Conservation (phyloP, 106 monocot species). For the Xerophyta viscosa region DNA sequence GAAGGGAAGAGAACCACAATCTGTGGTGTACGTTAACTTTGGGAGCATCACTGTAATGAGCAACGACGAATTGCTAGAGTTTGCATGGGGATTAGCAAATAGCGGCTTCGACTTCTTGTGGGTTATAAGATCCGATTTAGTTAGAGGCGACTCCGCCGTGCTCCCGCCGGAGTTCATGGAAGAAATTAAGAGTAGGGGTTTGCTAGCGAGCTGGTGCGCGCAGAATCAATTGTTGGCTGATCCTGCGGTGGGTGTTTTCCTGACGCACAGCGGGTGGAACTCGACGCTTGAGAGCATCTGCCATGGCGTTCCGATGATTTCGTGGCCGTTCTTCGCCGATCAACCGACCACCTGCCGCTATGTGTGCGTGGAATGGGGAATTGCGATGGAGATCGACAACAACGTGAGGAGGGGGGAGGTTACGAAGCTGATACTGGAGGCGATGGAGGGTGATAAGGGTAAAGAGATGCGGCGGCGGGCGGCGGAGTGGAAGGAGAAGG, state of each 20-base stretch:
- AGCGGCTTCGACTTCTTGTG: slow-evolving; percentile 17
- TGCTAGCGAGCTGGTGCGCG: slow-evolving; percentile 19
- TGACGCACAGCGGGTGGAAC: slow-evolving; percentile 31
- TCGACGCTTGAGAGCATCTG: slow-evolving; percentile 20
- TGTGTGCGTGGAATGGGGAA: neutral
- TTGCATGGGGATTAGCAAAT: slow-evolving; percentile 23
- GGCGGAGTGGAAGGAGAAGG: slow-evolving; percentile 2
- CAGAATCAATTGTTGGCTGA: slow-evolving; percentile 23
- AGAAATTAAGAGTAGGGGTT: slow-evolving; percentile 5
- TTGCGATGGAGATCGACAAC: slow-evolving; percentile 12
- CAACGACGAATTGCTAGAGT: slow-evolving; percentile 15
- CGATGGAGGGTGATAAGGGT: slow-evolving; percentile 8
- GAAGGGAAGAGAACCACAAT: neutral
- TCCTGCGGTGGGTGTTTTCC: slow-evolving; percentile 18
- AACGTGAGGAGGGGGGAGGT: slow-evolving; percentile 10
- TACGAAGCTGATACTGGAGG: neutral
- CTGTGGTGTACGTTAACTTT: slow-evolving; percentile 24
- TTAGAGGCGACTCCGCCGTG: slow-evolving; percentile 3
- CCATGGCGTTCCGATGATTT: slow-evolving; percentile 18
- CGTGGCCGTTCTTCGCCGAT: slow-evolving; percentile 28
- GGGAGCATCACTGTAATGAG: slow-evolving; percentile 26
- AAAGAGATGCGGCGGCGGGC: slow-evolving; percentile 4
- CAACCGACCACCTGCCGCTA: slow-evolving; percentile 9
- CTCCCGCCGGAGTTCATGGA: slow-evolving; percentile 15
- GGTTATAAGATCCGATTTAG: slow-evolving; percentile 17